Base-by-base conservation (phyloP, 345 rosid genomes). In the Populus euphratica region DNA sequence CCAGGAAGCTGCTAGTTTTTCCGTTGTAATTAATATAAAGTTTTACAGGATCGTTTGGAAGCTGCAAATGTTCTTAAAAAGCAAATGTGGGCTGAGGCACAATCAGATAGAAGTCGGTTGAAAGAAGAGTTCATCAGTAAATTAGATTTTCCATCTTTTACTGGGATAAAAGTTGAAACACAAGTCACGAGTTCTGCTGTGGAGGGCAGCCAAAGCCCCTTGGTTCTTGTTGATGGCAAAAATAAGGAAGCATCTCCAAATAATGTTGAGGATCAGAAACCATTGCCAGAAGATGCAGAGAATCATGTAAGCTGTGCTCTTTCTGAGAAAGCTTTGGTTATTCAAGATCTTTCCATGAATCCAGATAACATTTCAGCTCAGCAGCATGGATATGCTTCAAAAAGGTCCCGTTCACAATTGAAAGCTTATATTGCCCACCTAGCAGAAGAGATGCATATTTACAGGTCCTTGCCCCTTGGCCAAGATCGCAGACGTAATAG, bases 1-100 rank as follows among this genome's bases (percentile, higher is more conserved):
- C 14, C 67, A 16, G 43, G 41, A 39, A 41, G 54, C 52, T 81
- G 63, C 70, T 36, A 33, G 35, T 27, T 41, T 61, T 54, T 65
- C 39, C 36, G 5, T n/a, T 29, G 69, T 80, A 35, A 73, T 16
- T 79, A 76, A 82, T 76, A 36, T 77, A 27, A 50, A 3, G 52
- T 76, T 78, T 81, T 36, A 67, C 92, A 96, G 99, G 99, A 96
- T 50, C 98, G 99, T 52, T 77, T 96, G 89, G 99, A 96, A 86
- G 97, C 96, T 56, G 96, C 99, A 81, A 94, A 88, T 88, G 87
- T 97, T 86, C 93, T 96, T 79, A 96, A 96, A 86, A 96, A 91
- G 82, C 98, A 96, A 83, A 94, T 96, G 94, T 96, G 97, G 99
- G 90, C 92, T 7, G 99, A 94, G 87, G 97, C 97, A 63, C 99